These are phyloP conservation scores for Hemileccinum rubropunctum DNA, from an alignment of 768 basidiomycete species.

Conservation along the genomic window DNA sequence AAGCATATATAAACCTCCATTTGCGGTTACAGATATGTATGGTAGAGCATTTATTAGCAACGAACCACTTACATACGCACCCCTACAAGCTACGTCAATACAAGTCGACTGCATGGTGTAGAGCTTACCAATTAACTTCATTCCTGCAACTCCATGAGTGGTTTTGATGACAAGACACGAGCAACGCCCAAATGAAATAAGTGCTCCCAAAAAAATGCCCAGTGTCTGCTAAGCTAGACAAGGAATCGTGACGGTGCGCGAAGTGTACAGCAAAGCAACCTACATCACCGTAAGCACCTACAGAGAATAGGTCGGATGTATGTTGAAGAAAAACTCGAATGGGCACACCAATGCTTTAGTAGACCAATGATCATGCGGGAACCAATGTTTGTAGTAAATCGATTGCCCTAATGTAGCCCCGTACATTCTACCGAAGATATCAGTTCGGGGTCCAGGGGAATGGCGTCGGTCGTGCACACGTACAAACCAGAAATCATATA, in stretches of 20 bases:
- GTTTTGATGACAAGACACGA: conserved; percentile 3
- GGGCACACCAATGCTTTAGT: conserved; percentile 3
- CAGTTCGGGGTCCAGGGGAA: not conserved
- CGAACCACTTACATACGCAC: conserved; percentile 1
- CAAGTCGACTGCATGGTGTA: not conserved
- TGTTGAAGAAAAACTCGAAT: not conserved
- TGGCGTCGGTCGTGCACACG: not conserved
- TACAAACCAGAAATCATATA: conserved; percentile 3
- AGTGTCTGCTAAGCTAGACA: conserved; percentile 10
- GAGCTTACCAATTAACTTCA: conserved; percentile 1
- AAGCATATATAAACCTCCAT: not conserved
- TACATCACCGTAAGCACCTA: conserved; percentile 8
- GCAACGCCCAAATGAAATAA: not conserved
- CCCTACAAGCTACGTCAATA: conserved; percentile 5
- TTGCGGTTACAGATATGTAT: not conserved
- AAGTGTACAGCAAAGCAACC: not conserved
- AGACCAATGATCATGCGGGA: conserved; percentile 6
- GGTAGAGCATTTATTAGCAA: not conserved
- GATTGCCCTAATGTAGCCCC: conserved; percentile 11
- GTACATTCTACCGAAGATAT: conserved; percentile 7
- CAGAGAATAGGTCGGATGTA: not conserved
- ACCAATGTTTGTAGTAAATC: conserved; percentile 8
- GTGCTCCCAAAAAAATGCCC: conserved; percentile 2
- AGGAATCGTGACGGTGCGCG: not conserved
- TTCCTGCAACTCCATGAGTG: not conserved